Conservation (phyloP, 208 protist genomes). For the Crithidia mellificae region DNA sequence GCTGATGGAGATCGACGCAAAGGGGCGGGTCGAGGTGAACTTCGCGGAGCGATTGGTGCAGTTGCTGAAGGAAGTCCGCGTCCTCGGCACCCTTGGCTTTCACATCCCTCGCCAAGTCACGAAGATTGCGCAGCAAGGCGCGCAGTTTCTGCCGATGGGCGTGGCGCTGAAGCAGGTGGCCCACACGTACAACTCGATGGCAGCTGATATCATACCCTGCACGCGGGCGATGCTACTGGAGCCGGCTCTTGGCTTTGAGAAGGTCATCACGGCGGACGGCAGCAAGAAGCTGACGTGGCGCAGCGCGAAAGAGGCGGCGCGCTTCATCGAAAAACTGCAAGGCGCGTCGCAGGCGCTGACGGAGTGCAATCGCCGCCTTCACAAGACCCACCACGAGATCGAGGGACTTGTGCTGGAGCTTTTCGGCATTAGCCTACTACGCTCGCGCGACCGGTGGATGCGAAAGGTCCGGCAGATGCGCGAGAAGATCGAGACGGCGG, state of each 20-base stretch:
- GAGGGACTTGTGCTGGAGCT: conserved; percentile 81
- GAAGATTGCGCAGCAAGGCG: conserved; percentile 74
- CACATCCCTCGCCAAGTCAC: conserved; percentile 59
- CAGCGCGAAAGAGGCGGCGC: conserved; percentile 75
- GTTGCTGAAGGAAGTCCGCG: conserved; percentile 88
- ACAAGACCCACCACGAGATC: conserved; percentile 91
- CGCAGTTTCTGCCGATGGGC: conserved; percentile 84
- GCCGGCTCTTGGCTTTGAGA: conserved; percentile 87
- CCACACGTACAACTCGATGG: conserved; percentile 93
- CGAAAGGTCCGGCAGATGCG: conserved; percentile 84
- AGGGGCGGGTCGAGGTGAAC: conserved; percentile 86
- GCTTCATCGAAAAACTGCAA: conserved; percentile 86
- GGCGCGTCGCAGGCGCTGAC: conserved; percentile 83
- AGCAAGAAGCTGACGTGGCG: conserved; percentile 85
- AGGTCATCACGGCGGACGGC: conserved; percentile 86
- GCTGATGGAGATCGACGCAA: conserved; percentile 84
- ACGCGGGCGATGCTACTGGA: conserved; percentile 91
- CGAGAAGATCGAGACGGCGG: conserved; percentile 83
- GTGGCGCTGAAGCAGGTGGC: conserved; percentile 92
- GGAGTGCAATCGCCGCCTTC: conserved; percentile 92
- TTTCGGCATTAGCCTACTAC: conserved; percentile 93
- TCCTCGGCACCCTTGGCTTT: conserved; percentile 80
- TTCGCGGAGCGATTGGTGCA: conserved; percentile 89
- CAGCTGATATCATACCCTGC: conserved; percentile 88
- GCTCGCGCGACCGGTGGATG: conserved; percentile 93